phyloP scores from a whole-genome alignment of 1,139 yeast species.

The Hansenula anomala region DNA sequence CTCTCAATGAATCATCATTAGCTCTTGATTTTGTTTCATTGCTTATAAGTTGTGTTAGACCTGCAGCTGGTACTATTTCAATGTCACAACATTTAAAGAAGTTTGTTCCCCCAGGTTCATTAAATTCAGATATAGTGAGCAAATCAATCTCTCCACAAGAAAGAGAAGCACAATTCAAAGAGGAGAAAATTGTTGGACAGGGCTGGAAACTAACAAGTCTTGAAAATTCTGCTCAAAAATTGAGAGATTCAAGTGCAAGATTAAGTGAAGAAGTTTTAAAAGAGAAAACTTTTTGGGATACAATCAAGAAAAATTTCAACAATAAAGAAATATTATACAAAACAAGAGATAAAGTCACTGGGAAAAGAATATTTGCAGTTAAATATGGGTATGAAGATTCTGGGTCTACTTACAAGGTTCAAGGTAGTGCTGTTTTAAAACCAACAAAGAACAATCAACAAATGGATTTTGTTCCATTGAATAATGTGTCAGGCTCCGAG shows the following conservation, averaged over 20 bases:
- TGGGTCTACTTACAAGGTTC: slow-evolving; percentile 71
- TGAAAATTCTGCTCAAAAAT: slow-evolving; percentile 45
- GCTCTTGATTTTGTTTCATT: slow-evolving; percentile 85
- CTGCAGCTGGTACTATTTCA: slow-evolving; percentile 80
- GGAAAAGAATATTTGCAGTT: slow-evolving; percentile 57
- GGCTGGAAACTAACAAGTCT: slow-evolving; percentile 87
- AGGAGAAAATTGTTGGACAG: slow-evolving; percentile 49
- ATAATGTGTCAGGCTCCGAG: slow-evolving; percentile 17
- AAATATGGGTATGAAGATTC: slow-evolving; percentile 91
- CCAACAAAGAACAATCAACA: slow-evolving; percentile 21
- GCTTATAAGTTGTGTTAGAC: slow-evolving; percentile 74
- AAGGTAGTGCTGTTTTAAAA: slow-evolving; percentile 61
- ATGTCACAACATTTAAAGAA: slow-evolving; percentile 85
- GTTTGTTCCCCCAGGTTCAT: slow-evolving; percentile 73
- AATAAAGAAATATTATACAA: slow-evolving; percentile 72
- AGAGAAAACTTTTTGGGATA: slow-evolving; percentile 75
- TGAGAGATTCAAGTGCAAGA: slow-evolving; percentile 47
- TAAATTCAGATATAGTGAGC: slow-evolving; percentile 58
- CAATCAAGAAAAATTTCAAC: slow-evolving; percentile 35
- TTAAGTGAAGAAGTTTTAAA: slow-evolving; percentile 50
- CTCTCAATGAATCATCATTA: slow-evolving; percentile 84
- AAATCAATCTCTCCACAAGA: slow-evolving; percentile 17
- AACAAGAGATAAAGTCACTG: slow-evolving; percentile 47
- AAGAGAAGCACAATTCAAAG: slow-evolving; percentile 22
- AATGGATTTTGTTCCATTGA: slow-evolving; percentile 34